phyloP scores from a whole-genome alignment of 805 yeast species.

The Yarrowia phangngaensis region DNA sequence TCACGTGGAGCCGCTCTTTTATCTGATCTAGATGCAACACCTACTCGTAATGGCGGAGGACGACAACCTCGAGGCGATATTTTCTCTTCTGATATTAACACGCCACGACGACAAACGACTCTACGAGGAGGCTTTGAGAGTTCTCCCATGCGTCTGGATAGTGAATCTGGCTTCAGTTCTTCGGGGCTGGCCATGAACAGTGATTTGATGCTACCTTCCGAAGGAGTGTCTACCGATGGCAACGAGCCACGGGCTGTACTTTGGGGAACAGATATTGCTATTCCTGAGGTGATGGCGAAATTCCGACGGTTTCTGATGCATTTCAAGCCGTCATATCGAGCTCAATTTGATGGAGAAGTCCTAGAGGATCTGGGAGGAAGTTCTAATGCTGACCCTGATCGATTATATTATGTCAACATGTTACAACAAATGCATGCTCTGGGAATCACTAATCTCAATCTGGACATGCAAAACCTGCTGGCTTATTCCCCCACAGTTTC shows the following conservation, averaged over 20 bases:
- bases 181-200: conserved; percentile 4
- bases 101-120: conserved; percentile 60
- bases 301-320: conserved; percentile 81
- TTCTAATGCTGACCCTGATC: conserved; percentile 53
- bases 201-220: neutral
- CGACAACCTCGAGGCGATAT: conserved; percentile 67
- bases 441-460: conserved; percentile 76
- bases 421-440: conserved; percentile 69
- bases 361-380: conserved; percentile 38
- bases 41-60: neutral
- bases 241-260: conserved; percentile 84
- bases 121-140: conserved; percentile 7
- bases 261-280: conserved; percentile 98
- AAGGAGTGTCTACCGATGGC: conserved; percentile 35
- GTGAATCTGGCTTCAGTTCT: neutral
- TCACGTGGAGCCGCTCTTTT: conserved; percentile 4
- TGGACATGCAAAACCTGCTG: conserved; percentile 76
- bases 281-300: conserved; percentile 74
- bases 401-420: conserved; percentile 66
- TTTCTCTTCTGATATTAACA: conserved; percentile 60
- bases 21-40: conserved; percentile 11
- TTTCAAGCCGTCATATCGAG: conserved; percentile 74
- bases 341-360: conserved; percentile 45
- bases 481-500: conserved; percentile 73
- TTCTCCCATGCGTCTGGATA: conserved; percentile 17